Conservation (phyloP, 192 early-diverging fungal species). For the Entomortierella lignicola region DNA sequence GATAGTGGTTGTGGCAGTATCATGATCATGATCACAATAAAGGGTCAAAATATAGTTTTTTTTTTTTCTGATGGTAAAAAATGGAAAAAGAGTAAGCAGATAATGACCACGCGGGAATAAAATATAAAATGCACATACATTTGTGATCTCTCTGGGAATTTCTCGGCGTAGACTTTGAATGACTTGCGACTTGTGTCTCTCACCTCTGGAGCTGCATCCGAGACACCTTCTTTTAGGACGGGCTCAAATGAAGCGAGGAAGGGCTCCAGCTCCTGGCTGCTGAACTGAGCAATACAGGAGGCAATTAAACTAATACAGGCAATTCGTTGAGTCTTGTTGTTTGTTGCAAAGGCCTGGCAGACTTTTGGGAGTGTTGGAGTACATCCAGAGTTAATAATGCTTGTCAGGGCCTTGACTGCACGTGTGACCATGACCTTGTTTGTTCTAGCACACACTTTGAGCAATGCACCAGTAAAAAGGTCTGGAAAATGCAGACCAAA, state of each 20-base stretch:
- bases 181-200: constrained; percentile 56
- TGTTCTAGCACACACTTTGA: constrained; percentile 77
- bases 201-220: constrained; percentile 64
- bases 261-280: constrained; percentile 63
- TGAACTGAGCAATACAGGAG: constrained; percentile 68
- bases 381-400: constrained; percentile 69
- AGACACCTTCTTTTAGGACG: constrained; percentile 57
- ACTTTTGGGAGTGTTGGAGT: constrained; percentile 66
- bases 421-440: constrained; percentile 80
- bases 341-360: constrained; percentile 63
- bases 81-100: neutral
- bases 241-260: constrained; percentile 59
- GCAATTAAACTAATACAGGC: constrained; percentile 42
- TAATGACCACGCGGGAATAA: too few species aligned
- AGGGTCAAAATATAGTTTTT: too few species aligned
- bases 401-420: constrained; percentile 68
- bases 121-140: constrained; percentile 34
- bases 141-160: constrained; percentile 57
- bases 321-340: constrained; percentile 71
- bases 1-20: neutral
- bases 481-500: constrained; percentile 71
- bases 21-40: neutral
- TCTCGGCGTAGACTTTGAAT: constrained; percentile 59
- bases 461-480: constrained; percentile 65
- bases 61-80: too few species aligned